Base-by-base conservation (phyloP, 208 protist species). In the Acanthamoeba lenticulata region DNA sequence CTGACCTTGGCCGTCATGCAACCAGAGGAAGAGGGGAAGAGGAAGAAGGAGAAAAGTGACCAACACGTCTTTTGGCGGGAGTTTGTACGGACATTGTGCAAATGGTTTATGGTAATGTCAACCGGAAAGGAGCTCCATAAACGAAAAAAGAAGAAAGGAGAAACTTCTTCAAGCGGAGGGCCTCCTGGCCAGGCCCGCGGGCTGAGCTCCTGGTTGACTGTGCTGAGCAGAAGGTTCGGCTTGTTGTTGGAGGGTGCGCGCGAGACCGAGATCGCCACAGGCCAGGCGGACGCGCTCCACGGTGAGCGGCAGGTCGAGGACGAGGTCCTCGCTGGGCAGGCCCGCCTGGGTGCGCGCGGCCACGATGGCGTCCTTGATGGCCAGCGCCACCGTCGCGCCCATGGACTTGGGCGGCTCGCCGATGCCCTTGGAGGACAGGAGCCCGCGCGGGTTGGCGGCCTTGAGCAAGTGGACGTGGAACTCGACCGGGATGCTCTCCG, bases 351-450 rank as follows among this genome's bases (percentile, higher is more conserved):
- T 38, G 38, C 36, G 19, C 40, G 57, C 97, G 86, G 11, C 67
- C 89, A 62, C 36, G 44, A 98, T 94, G 17, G 98, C 98, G 47
- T 98, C 57, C n/a, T 95, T 94, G 9, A 98, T 89, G n/a, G 98
- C 98, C 40, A 97, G 96, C n/a, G 96, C 90, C 34, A 97, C 96
- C 42, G 95, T 93, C 42, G 69, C 69, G 38, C 93, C 96, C 5
- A 98, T 90, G 49, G 96, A 95, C 15, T 98, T 85, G 1, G 98
- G 98, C 34, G 98, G 97, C 93, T 99, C 98, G 60, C 98, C 98
- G 13, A 93, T 98, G 97, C 34, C 55, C 27, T 11, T 77, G 45
- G 67, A 95, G 90, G 57, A 77, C 6, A 44, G 67, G 11, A 77
- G 34, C 27, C 34, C 67, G 2, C 36, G 29, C 34, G 67, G 27